Conservation (phyloP, 2,329 filamentous ascomycete genomes). For the Talaromyces sp. region DNA sequence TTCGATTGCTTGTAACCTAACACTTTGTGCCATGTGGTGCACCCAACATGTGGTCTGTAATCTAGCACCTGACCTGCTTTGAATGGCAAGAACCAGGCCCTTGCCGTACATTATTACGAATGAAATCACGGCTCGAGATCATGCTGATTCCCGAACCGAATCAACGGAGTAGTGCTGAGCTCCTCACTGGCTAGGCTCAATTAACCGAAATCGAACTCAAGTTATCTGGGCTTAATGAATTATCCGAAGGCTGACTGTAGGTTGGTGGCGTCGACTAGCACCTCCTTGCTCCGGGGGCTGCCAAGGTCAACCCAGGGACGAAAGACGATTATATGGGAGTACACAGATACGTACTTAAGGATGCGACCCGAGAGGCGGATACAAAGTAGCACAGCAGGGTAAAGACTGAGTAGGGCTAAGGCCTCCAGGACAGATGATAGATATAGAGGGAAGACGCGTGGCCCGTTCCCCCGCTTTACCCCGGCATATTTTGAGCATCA, state of each 20-base stretch:
- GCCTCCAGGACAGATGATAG: not conserved
- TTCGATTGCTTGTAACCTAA: not conserved
- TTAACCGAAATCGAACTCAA: conserved; percentile 2
- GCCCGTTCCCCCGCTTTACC: conserved; percentile 1
- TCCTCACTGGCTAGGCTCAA: not conserved
- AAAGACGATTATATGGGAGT: not conserved
- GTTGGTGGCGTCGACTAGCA: not conserved
- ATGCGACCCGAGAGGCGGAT: not conserved
- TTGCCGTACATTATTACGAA: not conserved
- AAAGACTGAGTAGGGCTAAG: not conserved
- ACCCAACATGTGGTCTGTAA: not conserved
- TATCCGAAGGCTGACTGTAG: not conserved
- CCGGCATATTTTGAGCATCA: not conserved
- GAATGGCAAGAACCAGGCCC: not conserved
- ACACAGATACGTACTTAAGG: too few species aligned
- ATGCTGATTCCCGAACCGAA: not conserved
- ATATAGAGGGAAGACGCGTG: not conserved
- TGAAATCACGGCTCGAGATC: not conserved
- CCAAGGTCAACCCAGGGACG: not conserved
- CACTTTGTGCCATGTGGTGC: not conserved
- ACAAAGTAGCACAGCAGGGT: not conserved
- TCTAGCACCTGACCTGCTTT: not conserved
- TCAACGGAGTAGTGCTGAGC: not conserved
- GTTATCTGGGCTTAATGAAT: not conserved
- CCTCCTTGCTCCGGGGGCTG: not conserved